These are phyloP conservation scores for Apiospora kogelbergensis DNA, from an alignment of 2,329 filamentous ascomycete genomes.

Conservation along the genomic window DNA sequence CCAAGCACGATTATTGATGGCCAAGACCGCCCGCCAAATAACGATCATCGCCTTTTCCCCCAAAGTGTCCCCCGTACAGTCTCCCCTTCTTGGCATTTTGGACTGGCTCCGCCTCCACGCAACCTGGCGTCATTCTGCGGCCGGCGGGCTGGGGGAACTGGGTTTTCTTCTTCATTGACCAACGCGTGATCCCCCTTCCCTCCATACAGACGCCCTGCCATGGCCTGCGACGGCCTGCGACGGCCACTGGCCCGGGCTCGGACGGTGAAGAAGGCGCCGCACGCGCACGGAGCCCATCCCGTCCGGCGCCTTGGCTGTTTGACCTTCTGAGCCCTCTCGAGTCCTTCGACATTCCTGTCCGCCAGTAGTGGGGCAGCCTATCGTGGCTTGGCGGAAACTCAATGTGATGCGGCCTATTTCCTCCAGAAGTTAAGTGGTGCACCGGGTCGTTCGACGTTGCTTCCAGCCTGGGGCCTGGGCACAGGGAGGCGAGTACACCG, in stretches of 20 bases:
- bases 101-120: background rate
- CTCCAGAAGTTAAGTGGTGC: background rate
- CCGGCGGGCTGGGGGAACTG: background rate
- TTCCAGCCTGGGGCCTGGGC: background rate
- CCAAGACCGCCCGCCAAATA: background rate
- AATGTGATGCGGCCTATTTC: background rate
- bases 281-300: background rate
- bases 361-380: background rate
- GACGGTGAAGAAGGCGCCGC: background rate
- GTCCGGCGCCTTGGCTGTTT: background rate
- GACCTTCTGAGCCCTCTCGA: background rate
- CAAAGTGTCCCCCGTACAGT: background rate
- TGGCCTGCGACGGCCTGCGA: background rate
- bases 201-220: background rate
- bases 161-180: background rate
- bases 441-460: background rate
- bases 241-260: background rate
- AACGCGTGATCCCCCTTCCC: background rate
- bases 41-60: slow-evolving; percentile 1
- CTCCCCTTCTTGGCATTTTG: background rate
- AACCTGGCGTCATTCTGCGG: background rate
- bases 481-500: background rate
- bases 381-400: background rate
- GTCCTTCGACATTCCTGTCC: background rate
- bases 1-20: background rate